Evolutionary conservation across 2,329 filamentous ascomycete genomes (phyloP).

Genomic region (Aspergillus glaucus): DNA sequence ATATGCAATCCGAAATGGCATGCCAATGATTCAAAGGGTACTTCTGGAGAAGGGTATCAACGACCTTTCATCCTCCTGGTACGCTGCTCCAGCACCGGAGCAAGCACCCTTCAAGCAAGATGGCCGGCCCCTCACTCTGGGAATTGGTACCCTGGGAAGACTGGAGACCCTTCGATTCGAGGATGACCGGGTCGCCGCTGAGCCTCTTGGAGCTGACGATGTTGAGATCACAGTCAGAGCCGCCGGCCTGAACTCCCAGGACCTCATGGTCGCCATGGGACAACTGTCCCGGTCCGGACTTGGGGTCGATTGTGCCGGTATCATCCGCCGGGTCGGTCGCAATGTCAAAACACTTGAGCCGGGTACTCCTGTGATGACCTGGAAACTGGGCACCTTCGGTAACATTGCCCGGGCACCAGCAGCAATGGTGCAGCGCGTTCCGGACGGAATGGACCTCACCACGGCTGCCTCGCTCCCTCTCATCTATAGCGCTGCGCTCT

Average conservation of each 20-base stretch:
- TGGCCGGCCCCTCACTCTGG: neutral
- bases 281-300: neutral
- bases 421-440: neutral
- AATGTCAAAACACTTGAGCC: neutral
- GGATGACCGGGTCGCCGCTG: neutral
- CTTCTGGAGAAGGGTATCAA: no score
- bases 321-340: neutral
- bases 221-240: neutral
- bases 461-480: neutral
- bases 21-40: no score
- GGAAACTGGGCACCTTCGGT: neutral
- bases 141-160: neutral
- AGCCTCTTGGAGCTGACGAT: neutral
- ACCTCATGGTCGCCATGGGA: neutral
- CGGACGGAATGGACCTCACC: neutral
- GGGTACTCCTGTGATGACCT: neutral
- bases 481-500: constrained; percentile 7
- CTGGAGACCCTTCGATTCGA: constrained; percentile 1
- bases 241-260: neutral
- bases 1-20: no score
- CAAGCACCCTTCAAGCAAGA: no score
- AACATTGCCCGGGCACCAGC: neutral
- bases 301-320: neutral
- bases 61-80: no score
- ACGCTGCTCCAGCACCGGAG: no score